Percentiles rank a stretch among this genome's conserved stretches.
Evolutionary conservation across 2,329 filamentous ascomycete genomes (phyloP).

Genomic region (Fusarium sp.): DNA sequence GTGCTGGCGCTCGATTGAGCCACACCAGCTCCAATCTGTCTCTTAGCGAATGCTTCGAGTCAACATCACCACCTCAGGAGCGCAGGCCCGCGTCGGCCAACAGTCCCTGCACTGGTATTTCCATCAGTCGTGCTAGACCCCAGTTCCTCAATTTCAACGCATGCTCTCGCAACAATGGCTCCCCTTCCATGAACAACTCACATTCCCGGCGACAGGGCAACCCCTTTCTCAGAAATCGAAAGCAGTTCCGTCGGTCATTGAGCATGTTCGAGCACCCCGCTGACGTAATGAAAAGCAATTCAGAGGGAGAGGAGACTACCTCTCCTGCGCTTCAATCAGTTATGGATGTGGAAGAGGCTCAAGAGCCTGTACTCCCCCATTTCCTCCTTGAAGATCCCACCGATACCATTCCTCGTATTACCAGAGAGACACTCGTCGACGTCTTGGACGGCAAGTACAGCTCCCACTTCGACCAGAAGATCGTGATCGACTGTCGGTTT

Average conservation of each 20-base stretch:
- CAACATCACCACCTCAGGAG: slow-evolving; percentile 79
- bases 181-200: slow-evolving; percentile 73
- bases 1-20: slow-evolving; percentile 54
- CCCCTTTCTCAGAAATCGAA: slow-evolving; percentile 80
- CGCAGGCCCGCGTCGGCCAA: slow-evolving; percentile 71
- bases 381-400: slow-evolving; percentile 83
- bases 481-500: slow-evolving; percentile 96
- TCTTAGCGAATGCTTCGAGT: slow-evolving; percentile 83
- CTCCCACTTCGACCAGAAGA: slow-evolving; percentile 80
- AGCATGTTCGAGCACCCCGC: slow-evolving; percentile 98
- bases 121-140: slow-evolving; percentile 73
- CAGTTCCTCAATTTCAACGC: slow-evolving; percentile 72
- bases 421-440: slow-evolving; percentile 83
- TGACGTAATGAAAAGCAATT: slow-evolving; percentile 86
- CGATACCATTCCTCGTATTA: slow-evolving; percentile 90
- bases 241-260: slow-evolving; percentile 89
- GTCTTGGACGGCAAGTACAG: slow-evolving; percentile 88
- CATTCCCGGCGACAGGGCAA: slow-evolving; percentile 81
- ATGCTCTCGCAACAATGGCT: slow-evolving; percentile 75
- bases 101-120: slow-evolving; percentile 67
- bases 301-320: slow-evolving; percentile 65
- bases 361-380: slow-evolving; percentile 83
- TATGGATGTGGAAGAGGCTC: slow-evolving; percentile 84
- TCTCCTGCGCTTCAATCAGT: slow-evolving; percentile 73
- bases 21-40: slow-evolving; percentile 64